Percentiles rank a stretch among this genome's conserved stretches.
These are phyloP conservation scores for Boletellus ananiceps DNA, from an alignment of 768 basidiomycete genomes.

Conservation along the genomic window DNA sequence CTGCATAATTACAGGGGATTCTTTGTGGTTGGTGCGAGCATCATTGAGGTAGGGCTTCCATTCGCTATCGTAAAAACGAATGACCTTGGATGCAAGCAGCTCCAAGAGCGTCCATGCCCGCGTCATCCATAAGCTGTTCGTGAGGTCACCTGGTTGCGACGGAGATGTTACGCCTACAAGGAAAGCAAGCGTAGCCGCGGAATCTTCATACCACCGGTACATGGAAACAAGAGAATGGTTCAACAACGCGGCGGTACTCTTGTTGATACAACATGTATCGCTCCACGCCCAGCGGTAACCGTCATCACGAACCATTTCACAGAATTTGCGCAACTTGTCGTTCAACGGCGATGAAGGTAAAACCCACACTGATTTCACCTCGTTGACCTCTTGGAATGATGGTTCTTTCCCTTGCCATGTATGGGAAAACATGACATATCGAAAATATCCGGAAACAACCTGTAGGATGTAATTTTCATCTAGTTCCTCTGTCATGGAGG, in stretches of 20 bases:
- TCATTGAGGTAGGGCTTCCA: constrained; percentile 11
- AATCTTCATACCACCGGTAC: constrained; percentile 10
- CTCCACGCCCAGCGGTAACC: constrained; percentile 14
- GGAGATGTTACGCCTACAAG: constrained; percentile 3
- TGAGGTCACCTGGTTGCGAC: constrained; percentile 2
- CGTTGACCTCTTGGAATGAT: constrained; percentile 9
- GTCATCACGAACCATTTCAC: constrained; percentile 2
- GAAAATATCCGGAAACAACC: constrained; percentile 9
- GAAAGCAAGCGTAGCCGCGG: constrained; percentile 4
- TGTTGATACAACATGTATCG: constrained; percentile 11
- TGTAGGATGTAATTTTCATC: constrained; percentile 4
- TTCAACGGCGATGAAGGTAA: not conserved
- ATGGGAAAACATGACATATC: constrained; percentile 15
- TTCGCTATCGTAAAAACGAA: constrained; percentile 9
- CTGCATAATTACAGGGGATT: constrained; percentile 3
- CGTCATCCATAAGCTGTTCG: constrained; percentile 7
- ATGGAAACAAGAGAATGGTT: constrained; percentile 7
- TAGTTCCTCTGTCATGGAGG: constrained; percentile 8
- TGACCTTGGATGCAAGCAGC: constrained; percentile 8
- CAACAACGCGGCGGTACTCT: not conserved
- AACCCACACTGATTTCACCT: constrained; percentile 8
- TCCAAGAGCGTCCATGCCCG: constrained; percentile 14
- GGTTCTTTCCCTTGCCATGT: constrained; percentile 14
- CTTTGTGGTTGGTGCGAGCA: constrained; percentile 6
- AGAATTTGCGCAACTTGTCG: constrained; percentile 11